Base-by-base conservation (phyloP, 306 rosid species). In the Prunus mongolica region DNA sequence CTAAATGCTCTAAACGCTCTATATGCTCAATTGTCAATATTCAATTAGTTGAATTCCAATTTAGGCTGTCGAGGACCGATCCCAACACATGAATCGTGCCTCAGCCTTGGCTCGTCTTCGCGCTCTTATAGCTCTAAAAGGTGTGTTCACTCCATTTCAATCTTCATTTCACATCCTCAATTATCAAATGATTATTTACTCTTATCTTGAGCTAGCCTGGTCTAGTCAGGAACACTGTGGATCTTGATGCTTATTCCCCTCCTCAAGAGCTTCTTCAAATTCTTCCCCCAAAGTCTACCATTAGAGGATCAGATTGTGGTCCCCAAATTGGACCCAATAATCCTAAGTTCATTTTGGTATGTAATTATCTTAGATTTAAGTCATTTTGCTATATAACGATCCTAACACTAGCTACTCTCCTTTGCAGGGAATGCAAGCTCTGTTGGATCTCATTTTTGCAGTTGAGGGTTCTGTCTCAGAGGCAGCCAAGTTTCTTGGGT, bases 71-170 rank as follows among this genome's bases (percentile, higher is more conserved):
- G 98, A 95, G 87, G 98, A 92, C 47, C 93, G 98, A 28, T 95
- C 97, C 8, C 98, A 92, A 81, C 97, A 95, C 79, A 89, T 72
- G 93, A 95, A 95, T 68, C 97, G 96, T 6, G 90, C 89, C 14
- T 89, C 92, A 24, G 98, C 98, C 13, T 71, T 95, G 65, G 75
- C 82, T 3, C 96, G 96, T n/a, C 93, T 95, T 13, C 96, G 98
- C 44, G 67, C 91, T 65, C 90, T 89, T 34, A 81, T 95, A 45
- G 98, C 98, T 58, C 89, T 95, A 52, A 88, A 84, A 76, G 62
- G 62, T 56, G 62, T 6, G n/a, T 56, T 20, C 11, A 56, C 3
- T 20, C 15, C 28, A 20, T 56, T 8, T 56, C 62, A 56, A 56
- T 49, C 14, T 49, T 20, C 1, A 20, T 56, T 56, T 8, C 24